A percentile compares a stretch with the other conserved stretches of the same genome.
phyloP scores from a whole-genome alignment of 2,329 filamentous ascomycete species.

The Stagonosporopsis vannaccii region DNA sequence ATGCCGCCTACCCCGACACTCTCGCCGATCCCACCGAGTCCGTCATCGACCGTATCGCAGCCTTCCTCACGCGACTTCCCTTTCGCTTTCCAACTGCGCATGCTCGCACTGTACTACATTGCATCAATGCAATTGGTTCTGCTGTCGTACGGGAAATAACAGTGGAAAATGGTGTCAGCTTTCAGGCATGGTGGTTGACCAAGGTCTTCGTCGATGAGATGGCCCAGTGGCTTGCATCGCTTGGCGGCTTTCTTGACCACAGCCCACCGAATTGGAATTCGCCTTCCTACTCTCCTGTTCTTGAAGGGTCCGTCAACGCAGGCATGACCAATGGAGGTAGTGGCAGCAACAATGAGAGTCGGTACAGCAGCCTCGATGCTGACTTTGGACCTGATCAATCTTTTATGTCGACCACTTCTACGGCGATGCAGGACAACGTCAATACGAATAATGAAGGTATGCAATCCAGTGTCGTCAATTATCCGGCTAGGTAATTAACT shows the following conservation, averaged over 20 bases:
- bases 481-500: constrained; percentile 40
- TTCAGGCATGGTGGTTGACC: constrained; percentile 92
- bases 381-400: constrained; percentile 46
- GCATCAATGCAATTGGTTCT: constrained; percentile 76
- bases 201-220: constrained; percentile 97
- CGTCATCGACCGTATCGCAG: constrained; percentile 79
- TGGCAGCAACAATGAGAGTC: constrained; percentile 49
- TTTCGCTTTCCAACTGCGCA: constrained; percentile 76
- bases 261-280: constrained; percentile 40
- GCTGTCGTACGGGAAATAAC: constrained; percentile 83
- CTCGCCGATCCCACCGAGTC: constrained; percentile 50
- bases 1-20: constrained; percentile 33
- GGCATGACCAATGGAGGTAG: constrained; percentile 45
- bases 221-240: constrained; percentile 86
- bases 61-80: constrained; percentile 73
- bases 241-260: constrained; percentile 82
- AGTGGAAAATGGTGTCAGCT: constrained; percentile 77
- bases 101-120: constrained; percentile 76
- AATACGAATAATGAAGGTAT: constrained; percentile 41
- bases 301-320: constrained; percentile 40
- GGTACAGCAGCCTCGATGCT: constrained; percentile 49
- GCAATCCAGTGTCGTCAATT: constrained; percentile 22
- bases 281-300: constrained; percentile 37
- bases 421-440: constrained; percentile 32
- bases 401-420: constrained; percentile 42